Percentiles rank a stretch among this genome's conserved stretches.
Conservation (phyloP, 441 rosid species). For the Brassica hybrid region DNA sequence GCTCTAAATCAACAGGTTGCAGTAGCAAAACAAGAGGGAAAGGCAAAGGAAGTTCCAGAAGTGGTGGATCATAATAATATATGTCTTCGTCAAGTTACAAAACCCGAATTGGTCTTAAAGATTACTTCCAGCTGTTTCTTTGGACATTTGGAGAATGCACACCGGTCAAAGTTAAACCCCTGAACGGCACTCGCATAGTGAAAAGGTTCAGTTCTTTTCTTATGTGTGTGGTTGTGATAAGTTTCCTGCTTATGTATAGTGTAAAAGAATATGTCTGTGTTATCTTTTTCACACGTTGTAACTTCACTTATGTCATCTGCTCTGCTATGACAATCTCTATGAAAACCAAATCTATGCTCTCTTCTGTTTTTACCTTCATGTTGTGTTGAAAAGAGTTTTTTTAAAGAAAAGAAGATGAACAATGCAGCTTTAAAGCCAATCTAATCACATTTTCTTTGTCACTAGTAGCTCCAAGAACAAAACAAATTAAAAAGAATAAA, state of each 20-base stretch:
- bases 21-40: no score
- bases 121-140: slow-evolving; percentile 3
- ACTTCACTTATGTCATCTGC: slow-evolving; percentile 10
- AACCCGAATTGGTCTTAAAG: slow-evolving; percentile 13
- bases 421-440: slow-evolving; percentile 11
- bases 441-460: slow-evolving; percentile 11
- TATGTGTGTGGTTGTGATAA: slow-evolving; percentile 22
- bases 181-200: neutral
- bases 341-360: slow-evolving; percentile 26
- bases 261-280: slow-evolving; percentile 33
- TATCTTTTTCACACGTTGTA: slow-evolving; percentile 32
- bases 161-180: neutral
- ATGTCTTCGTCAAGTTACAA: no score
- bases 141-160: neutral
- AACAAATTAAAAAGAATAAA: slow-evolving; percentile 13
- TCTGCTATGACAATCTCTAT: slow-evolving; percentile 32
- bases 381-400: neutral
- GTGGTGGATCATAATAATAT: no score
- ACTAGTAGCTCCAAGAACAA: slow-evolving; percentile 28
- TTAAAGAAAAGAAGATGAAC: neutral
- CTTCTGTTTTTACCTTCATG: neutral
- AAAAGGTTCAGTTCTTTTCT: neutral
- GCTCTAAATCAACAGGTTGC: no score
- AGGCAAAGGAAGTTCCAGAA: no score
- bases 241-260: slow-evolving; percentile 30